These are phyloP conservation scores for Pichia sp. DNA, from an alignment of 1,139 yeast genomes.

Conservation along the genomic window DNA sequence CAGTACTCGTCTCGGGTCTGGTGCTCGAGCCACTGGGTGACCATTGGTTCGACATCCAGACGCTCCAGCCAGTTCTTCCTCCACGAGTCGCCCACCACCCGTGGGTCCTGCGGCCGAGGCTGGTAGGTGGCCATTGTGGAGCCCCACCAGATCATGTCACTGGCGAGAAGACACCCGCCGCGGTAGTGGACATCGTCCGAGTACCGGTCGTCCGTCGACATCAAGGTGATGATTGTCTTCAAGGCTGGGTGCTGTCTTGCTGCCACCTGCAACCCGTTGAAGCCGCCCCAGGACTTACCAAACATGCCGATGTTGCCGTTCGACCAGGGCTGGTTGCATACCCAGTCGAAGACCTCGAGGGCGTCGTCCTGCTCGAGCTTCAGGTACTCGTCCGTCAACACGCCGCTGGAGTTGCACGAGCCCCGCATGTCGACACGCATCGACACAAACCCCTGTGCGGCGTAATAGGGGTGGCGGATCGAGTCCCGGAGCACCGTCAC, in stretches of 20 bases:
- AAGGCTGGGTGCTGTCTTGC: conserved; percentile 42
- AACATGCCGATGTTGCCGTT: conserved; percentile 42
- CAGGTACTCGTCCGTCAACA: conserved; percentile 38
- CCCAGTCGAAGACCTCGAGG: conserved; percentile 39
- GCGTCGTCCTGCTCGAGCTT: conserved; percentile 41
- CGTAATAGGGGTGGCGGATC: conserved; percentile 41
- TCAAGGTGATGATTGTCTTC: conserved; percentile 38
- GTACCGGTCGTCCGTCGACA: conserved; percentile 43
- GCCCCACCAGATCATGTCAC: conserved; percentile 46
- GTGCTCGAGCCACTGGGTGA: conserved; percentile 37
- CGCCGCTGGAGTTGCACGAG: conserved; percentile 38
- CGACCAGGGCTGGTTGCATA: conserved; percentile 37
- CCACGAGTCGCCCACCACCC: conserved; percentile 37
- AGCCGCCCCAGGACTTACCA: conserved; percentile 47
- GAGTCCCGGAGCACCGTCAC: conserved; percentile 41
- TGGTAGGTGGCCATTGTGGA: conserved; percentile 40
- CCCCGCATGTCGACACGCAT: conserved; percentile 44
- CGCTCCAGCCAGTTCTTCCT: conserved; percentile 37
- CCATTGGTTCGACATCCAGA: conserved; percentile 35
- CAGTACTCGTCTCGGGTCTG: conserved; percentile 40
- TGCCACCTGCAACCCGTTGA: conserved; percentile 41
- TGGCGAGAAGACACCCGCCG: conserved; percentile 40
- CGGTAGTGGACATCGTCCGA: conserved; percentile 43
- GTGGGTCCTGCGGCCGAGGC: conserved; percentile 42
- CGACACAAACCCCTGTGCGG: conserved; percentile 41